phyloP scores from a whole-genome alignment of 2,329 filamentous ascomycete species.

The Chalaropsis ovoidea region DNA sequence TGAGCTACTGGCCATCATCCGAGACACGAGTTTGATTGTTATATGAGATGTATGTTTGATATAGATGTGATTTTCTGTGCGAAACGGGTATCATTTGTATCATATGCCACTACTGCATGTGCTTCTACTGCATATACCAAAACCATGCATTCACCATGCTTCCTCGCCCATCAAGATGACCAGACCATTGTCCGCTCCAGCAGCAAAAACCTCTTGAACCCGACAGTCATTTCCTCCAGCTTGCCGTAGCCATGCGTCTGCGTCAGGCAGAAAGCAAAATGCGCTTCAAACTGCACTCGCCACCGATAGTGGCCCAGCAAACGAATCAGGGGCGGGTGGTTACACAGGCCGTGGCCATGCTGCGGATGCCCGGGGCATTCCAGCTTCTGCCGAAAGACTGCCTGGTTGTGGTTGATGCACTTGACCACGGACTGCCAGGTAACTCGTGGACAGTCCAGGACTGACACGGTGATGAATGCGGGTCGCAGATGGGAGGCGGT shows the following conservation, averaged over 20 bases:
- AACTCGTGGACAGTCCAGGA: background rate
- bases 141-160: background rate
- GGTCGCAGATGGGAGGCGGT: background rate
- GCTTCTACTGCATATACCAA: no score
- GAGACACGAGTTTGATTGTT: background rate
- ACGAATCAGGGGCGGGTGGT: background rate
- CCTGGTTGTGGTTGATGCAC: constrained; percentile 10
- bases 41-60: background rate
- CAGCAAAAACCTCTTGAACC: background rate
- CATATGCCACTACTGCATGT: background rate
- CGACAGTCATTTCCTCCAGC: background rate
- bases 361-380: background rate
- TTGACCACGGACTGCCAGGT: constrained; percentile 1
- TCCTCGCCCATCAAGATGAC: background rate
- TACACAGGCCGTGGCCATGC: background rate
- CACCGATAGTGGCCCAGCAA: constrained; percentile 1
- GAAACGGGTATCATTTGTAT: constrained; percentile 3
- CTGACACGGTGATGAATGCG: background rate
- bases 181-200: background rate
- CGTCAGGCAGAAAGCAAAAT: background rate
- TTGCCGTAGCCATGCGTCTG: background rate
- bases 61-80: background rate
- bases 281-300: constrained; percentile 6
- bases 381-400: background rate
- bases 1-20: background rate